Evolutionary conservation across 768 basidiomycete species (phyloP).

Genomic region (Lentinus brumalis): DNA sequence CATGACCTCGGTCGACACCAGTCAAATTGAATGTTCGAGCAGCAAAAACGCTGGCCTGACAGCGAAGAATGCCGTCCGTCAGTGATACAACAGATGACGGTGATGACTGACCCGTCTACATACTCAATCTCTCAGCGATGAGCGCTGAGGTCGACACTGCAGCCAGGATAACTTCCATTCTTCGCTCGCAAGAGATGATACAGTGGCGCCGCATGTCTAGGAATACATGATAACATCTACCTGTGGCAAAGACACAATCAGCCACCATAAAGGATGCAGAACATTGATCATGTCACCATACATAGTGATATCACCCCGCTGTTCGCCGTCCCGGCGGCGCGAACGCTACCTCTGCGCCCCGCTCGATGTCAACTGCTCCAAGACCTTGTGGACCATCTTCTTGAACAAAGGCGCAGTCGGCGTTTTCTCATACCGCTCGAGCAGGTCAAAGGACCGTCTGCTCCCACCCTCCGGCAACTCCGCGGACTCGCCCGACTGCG

Average conservation of each 20-base stretch:
- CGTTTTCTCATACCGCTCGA: constrained; percentile 66
- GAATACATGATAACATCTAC: constrained; percentile 10
- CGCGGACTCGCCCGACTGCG: constrained; percentile 38
- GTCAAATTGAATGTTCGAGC: not conserved
- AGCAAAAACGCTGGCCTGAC: not conserved
- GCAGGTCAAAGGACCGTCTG: constrained; percentile 47
- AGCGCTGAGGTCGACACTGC: too few relatives aligned
- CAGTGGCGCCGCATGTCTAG: constrained; percentile 3
- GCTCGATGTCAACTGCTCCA: constrained; percentile 31
- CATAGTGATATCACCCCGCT: not conserved
- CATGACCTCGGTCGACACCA: not conserved
- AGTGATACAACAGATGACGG: not conserved
- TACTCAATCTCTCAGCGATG: not conserved
- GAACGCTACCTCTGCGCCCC: not conserved
- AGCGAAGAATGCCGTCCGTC: not conserved
- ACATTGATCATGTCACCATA: not conserved
- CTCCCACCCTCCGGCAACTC: constrained; percentile 28
- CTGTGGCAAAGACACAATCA: not conserved
- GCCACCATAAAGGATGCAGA: not conserved
- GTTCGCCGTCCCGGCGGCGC: constrained; percentile 2
- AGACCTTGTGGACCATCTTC: constrained; percentile 51
- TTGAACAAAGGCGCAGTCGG: constrained; percentile 70
- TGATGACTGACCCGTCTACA: not conserved
- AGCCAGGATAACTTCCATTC: too few relatives aligned
- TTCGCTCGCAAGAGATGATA: not conserved